Evolutionary conservation across 257 asterid species (phyloP), one percentile per base, ranked within the genome.

Genomic region (Solanum dulcamara): DNA sequence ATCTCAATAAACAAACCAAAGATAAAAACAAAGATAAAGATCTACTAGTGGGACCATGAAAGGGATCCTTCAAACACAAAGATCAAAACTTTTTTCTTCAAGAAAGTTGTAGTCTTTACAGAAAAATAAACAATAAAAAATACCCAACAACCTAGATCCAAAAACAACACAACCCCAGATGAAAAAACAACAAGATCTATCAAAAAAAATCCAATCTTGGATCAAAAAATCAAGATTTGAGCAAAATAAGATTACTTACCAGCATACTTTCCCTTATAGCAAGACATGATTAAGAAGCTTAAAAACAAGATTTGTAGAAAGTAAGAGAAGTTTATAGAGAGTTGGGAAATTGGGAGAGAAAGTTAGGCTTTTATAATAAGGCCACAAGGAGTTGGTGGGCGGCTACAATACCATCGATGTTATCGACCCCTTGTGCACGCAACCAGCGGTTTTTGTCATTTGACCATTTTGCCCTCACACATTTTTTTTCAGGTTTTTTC

Each of bases 221-320:
- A 48, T 22, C 4, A 18, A 79, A 40, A 15, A 10, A 30, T 6
- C 55, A 44, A 80, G 84, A 62, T 53, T 24, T 20, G 51, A 40
- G 17, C 33, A 11, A 35, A 82, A 13, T 46, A 2, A n/a, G 32
- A 7, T 6, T 13, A 46, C 3, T 48, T 67, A 86, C 88, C 88
- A 7, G 88, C 85, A 71, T 81, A 86, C 44, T 86, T 86, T 53
- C 88, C 88, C 57, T 44, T 86, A 85, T 81, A 86, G 85, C 88
- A 86, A 81, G 88, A 86, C 88, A 86, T 86, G 88, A 57, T 64
- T 10, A 40, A 12, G 3, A 10, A 1, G 57, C 2, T 57, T 35
- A 11, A 6, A 30, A 48, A 32, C 5, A 20, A 14, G 26, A 32
- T 3, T 28, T 66, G 24, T 15, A 42, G 55, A 53, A 48, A 24